These are phyloP conservation scores for Beta corolliflora DNA, from an alignment of 179 eudicot species.

Conservation along the genomic window DNA sequence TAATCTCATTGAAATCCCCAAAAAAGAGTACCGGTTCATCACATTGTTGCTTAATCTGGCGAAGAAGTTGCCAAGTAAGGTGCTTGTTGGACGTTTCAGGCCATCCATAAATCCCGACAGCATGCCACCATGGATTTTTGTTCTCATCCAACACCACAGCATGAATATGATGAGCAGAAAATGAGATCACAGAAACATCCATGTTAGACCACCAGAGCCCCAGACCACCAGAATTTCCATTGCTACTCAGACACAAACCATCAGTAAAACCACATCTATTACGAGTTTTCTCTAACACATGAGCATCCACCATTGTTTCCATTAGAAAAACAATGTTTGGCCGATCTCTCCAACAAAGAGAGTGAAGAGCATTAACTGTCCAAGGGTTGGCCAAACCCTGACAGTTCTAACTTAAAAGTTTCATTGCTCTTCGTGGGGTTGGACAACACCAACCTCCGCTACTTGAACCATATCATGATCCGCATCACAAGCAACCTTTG, in stretches of 20 bases:
- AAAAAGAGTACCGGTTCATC: too few relatives aligned
- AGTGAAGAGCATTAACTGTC: not conserved
- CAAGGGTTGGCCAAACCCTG: not conserved
- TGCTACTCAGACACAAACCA: not conserved
- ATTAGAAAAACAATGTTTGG: not conserved
- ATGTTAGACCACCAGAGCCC: not conserved
- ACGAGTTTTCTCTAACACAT: not conserved
- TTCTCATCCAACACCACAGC: not conserved
- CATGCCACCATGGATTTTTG: not conserved
- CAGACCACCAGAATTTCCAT: not conserved
- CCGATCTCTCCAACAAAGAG: not conserved
- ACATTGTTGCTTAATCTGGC: too few relatives aligned
- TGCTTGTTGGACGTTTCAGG: not conserved
- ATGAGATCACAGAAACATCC: not conserved
- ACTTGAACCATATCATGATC: not conserved
- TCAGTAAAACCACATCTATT: not conserved
- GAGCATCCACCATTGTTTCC: not conserved
- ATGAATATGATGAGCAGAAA: not conserved
- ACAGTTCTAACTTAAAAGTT: not conserved
- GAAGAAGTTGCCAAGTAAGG: not conserved
- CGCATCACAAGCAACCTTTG: not conserved
- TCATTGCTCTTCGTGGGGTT: not conserved
- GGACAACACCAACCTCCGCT: not conserved
- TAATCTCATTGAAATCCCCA: too few relatives aligned
- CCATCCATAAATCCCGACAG: not conserved